Conservation (phyloP, 2,329 filamentous ascomycete species). For the Ilyonectria robusta region DNA sequence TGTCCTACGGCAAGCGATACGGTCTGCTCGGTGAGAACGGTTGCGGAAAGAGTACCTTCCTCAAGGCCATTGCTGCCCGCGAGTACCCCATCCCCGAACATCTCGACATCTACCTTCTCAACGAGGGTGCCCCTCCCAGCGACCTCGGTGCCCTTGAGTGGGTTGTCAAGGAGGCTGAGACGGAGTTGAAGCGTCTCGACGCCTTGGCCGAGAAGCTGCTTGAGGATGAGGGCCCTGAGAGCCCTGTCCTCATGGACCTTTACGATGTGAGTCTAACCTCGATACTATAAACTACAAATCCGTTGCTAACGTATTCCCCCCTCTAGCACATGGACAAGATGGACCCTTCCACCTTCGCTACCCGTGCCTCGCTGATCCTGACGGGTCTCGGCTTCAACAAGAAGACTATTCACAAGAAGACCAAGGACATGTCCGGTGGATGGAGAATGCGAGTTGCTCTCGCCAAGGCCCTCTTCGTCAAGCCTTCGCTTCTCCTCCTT, state of each 20-base stretch:
- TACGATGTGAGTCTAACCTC: slow-evolving; percentile 82
- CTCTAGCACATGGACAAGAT: slow-evolving; percentile 94
- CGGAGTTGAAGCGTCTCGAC: slow-evolving; percentile 92
- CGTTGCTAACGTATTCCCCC: slow-evolving; percentile 37
- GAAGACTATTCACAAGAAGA: slow-evolving; percentile 97
- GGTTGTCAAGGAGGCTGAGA: slow-evolving; percentile 95
- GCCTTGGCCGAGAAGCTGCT: slow-evolving; percentile 89
- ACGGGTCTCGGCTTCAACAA: slow-evolving; percentile 99
- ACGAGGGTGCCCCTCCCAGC: slow-evolving; percentile 92
- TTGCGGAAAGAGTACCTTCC: slow-evolving; percentile 97
- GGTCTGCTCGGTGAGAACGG: slow-evolving; percentile 98
- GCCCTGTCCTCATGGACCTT: slow-evolving; percentile 89
- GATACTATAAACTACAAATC: not conserved
- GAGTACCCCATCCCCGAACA: slow-evolving; percentile 97
- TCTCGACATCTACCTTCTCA: slow-evolving; percentile 97
- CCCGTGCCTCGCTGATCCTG: slow-evolving; percentile 94
- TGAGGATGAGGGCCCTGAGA: slow-evolving; percentile 93
- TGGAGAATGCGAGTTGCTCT: slow-evolving; percentile 99
- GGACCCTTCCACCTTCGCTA: slow-evolving; percentile 97
- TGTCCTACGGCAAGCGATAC: slow-evolving; percentile 93
- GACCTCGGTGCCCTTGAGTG: slow-evolving; percentile 95
- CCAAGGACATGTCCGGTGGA: slow-evolving; percentile 99
- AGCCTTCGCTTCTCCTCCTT: slow-evolving; percentile 93
- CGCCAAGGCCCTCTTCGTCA: slow-evolving; percentile 97
- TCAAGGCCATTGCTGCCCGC: slow-evolving; percentile 93